Base-by-base conservation (phyloP, 2,329 filamentous ascomycete species). In the Alternaria ventricosa region DNA sequence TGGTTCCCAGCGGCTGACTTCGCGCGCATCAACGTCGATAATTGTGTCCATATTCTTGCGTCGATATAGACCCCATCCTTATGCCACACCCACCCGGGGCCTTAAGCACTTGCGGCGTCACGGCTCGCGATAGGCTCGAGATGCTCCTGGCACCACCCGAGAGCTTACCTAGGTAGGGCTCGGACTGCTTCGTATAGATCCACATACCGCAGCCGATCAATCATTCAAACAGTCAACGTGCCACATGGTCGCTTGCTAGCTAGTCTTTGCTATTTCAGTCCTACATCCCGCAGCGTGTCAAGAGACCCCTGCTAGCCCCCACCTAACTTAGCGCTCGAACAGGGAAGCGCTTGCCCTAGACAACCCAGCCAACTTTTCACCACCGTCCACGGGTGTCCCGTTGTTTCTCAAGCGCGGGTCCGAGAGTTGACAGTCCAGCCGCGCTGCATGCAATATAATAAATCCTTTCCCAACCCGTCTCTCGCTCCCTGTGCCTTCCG, bases 181-280 rank as follows among this genome's bases (percentile, higher is more conserved):
- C n/a, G n/a, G n/a, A n/a, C n/a, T 60, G 65, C 57, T 67, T 69
- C 71, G 71, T 73, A 67, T 68, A 61, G 47, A 54, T 63, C 61
- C 57, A 69, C 66, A 56, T 55, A 51, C 63, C 54, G 58, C 44
- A n/a, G 73, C 71, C 63, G 71, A 72, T 36, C 30, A 33, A 13
- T 72, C 69, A 46, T 59, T 61, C 63, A 62, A 65, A 66, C 65
- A 55, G 59, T 64, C 65, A 66, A 65, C 63, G 69, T 74, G 68
- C 73, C 63, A 70, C 68, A 69, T 63, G 57, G 64, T 69, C 63
- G 62, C 28, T 62, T 71, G 64, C 75, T 78, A 78, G n/a, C 75
- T 78, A 78, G 62, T 27, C 61, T 71, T 63, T 75, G 36, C 36
- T 78, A 78, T 77, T 77, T 69, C 59, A 68, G 70, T 66, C 11